Evolutionary conservation across 129 eudicot species (phyloP).

Genomic region (Oenanthe sinensis): DNA sequence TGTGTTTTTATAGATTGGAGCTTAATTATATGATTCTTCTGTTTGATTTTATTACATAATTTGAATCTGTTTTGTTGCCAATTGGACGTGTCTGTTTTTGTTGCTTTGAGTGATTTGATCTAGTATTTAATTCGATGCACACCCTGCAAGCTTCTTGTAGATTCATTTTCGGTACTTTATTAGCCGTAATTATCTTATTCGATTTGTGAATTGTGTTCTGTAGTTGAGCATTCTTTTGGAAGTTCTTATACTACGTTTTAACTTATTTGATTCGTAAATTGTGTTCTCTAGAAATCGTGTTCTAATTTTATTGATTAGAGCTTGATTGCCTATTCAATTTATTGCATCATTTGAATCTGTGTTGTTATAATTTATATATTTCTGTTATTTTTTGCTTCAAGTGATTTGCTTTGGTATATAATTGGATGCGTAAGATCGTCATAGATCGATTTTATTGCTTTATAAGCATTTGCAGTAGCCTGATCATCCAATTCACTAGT

Average conservation of each 20-base stretch:
- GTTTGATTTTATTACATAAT: background rate
- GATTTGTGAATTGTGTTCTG: background rate
- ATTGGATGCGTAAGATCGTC: background rate
- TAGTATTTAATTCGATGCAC: background rate
- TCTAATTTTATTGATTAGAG: background rate
- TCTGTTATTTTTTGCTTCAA: background rate
- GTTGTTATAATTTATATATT: background rate
- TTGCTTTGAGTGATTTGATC: background rate
- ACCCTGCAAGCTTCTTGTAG: background rate
- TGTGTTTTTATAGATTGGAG: too few relatives aligned
- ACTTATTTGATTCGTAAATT: background rate
- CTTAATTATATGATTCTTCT: background rate
- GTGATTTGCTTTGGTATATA: background rate
- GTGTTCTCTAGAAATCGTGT: background rate
- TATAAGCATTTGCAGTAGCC: background rate
- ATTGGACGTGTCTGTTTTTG: background rate
- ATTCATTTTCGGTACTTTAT: background rate
- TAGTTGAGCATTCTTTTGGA: background rate
- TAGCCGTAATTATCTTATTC: background rate
- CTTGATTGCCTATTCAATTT: background rate
- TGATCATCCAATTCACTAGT: background rate
- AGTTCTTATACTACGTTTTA: background rate
- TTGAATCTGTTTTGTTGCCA: background rate
- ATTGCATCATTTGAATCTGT: background rate
- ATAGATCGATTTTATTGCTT: background rate